phyloP scores from a whole-genome alignment of 768 basidiomycete species.

The Amanita molliuscula region DNA sequence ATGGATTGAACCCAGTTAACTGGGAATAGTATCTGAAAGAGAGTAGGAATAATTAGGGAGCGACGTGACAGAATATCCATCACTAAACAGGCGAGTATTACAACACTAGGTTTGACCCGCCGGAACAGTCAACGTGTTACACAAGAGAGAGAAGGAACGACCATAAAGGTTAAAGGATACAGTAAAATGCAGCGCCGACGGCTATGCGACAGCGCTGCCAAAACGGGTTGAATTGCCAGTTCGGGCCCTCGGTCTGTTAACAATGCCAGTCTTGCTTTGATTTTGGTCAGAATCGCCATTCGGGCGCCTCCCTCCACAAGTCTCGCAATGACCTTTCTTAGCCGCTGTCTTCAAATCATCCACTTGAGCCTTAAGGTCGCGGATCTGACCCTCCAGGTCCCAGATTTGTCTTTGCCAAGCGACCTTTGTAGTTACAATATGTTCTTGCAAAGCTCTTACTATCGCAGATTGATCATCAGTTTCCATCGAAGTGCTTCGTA shows the following conservation, averaged over 20 bases:
- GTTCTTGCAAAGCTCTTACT: slow-evolving; percentile 49
- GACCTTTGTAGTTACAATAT: slow-evolving; percentile 44
- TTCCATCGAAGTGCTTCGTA: slow-evolving; percentile 13
- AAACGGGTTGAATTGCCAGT: slow-evolving; percentile 61
- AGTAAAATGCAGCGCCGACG: neutral
- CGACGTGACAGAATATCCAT: neutral
- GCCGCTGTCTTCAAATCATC: slow-evolving; percentile 32
- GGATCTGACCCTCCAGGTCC: slow-evolving; percentile 69
- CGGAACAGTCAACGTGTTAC: neutral
- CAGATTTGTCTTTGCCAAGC: slow-evolving; percentile 65
- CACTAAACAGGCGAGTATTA: slow-evolving; percentile 2
- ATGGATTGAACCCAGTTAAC: neutral
- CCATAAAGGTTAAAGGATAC: neutral
- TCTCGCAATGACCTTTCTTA: slow-evolving; percentile 38
- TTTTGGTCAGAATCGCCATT: neutral
- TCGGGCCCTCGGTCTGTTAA: slow-evolving; percentile 56
- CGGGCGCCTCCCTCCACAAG: slow-evolving; percentile 39
- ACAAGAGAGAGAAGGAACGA: neutral
- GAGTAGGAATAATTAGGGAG: no score
- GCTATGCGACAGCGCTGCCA: slow-evolving; percentile 35
- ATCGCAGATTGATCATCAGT: slow-evolving; percentile 25
- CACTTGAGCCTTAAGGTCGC: slow-evolving; percentile 60
- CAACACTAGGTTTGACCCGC: neutral
- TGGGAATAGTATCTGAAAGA: neutral
- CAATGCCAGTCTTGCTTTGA: slow-evolving; percentile 25